phyloP scores from a whole-genome alignment of 768 basidiomycete genomes.

The Glaciozyma antarctica region DNA sequence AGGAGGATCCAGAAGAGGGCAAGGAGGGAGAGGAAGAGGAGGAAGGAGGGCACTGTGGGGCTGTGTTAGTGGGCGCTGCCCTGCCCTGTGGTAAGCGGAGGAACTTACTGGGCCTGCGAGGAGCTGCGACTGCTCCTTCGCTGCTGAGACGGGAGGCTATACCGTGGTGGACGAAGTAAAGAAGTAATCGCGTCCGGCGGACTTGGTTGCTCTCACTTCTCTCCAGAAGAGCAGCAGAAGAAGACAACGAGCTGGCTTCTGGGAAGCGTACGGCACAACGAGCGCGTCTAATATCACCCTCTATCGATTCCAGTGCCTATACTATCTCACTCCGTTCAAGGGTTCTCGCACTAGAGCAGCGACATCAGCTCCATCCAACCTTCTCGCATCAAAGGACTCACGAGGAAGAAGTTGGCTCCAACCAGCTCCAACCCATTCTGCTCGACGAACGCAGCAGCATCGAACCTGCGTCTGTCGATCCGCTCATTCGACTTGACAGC shows the following conservation, averaged over 20 bases:
- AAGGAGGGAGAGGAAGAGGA: background rate
- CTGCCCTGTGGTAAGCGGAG: background rate
- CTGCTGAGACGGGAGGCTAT: background rate
- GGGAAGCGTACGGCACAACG: background rate
- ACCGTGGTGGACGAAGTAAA: too few relatives aligned
- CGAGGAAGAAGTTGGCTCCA: slow-evolving; percentile 2
- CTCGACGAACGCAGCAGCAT: background rate
- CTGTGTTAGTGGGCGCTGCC: background rate
- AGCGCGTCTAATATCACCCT: background rate
- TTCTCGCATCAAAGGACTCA: background rate
- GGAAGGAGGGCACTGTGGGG: background rate
- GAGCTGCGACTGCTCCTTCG: background rate
- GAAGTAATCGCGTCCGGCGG: too few relatives aligned
- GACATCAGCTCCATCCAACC: background rate
- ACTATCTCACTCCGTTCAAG: background rate
- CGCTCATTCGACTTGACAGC: background rate
- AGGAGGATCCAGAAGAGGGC: background rate
- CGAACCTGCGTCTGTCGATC: background rate
- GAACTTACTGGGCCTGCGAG: background rate
- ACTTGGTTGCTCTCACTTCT: too few relatives aligned
- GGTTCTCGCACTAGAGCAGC: background rate
- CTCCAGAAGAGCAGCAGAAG: too few relatives aligned
- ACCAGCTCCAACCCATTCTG: slow-evolving; percentile 9
- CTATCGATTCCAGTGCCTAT: background rate
- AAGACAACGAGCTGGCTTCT: too few relatives aligned